These are phyloP conservation scores for Trichoderma orchidacearum DNA, from an alignment of 495 filamentous ascomycete species.

Conservation along the genomic window DNA sequence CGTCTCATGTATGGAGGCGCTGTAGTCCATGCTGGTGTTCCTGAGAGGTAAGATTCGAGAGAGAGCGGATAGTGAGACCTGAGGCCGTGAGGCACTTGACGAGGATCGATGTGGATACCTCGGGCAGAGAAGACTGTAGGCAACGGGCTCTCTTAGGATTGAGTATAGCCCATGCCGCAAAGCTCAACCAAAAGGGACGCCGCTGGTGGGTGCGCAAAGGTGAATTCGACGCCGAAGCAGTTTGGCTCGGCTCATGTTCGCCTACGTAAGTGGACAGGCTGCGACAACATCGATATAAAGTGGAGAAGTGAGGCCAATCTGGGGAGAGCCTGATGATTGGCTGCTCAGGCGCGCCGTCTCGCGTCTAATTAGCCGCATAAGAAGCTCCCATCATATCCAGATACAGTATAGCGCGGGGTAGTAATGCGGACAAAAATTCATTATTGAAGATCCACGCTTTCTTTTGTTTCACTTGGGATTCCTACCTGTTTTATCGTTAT, in stretches of 20 bases:
- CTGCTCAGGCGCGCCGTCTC: neutral
- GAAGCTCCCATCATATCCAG: neutral
- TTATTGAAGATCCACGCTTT: neutral
- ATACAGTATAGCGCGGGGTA: neutral
- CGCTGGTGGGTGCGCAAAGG: neutral
- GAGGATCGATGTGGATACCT: neutral
- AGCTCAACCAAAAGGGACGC: neutral
- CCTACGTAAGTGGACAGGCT: neutral
- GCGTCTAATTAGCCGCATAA: neutral
- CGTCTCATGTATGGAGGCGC: slow-evolving; percentile 57
- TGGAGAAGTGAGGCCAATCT: neutral
- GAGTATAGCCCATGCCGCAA: neutral
- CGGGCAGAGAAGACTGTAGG: neutral
- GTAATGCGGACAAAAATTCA: neutral
- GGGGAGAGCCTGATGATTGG: neutral
- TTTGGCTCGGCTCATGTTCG: neutral
- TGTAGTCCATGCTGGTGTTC: slow-evolving; percentile 62
- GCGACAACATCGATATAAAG: neutral
- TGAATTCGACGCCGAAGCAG: neutral
- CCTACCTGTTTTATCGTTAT: neutral
- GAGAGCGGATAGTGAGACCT: neutral
- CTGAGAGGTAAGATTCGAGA: neutral
- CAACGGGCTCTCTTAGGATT: neutral
- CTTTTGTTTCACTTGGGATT: too few species aligned
- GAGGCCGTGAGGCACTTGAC: neutral